Evolutionary conservation across 495 filamentous ascomycete species (phyloP), one percentile per base, ranked within the genome.

Genomic region (Xylaria nigripes): DNA sequence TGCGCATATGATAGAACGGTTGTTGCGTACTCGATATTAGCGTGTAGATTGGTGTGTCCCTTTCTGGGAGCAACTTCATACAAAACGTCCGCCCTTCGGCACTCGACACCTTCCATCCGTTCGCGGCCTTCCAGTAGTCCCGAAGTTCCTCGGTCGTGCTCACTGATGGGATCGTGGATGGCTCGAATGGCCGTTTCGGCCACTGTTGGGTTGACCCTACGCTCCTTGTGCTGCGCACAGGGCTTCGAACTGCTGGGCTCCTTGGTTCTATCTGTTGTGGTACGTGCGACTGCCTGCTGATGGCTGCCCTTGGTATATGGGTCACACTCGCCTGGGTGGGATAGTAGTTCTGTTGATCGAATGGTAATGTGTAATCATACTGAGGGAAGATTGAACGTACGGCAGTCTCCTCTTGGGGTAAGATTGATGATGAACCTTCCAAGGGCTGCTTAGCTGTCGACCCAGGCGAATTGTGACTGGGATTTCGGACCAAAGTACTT

Each of bases 341-440:
- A 50, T 77, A 81, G 62, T 90, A 89, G 36, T 76, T 71, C 63
- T 93, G 87, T 50, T 82, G 79, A 53, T 77, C 76, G 22, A 89
- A 75, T 8, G 86, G 78, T 8, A 86, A 45, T n/a, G 78, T 78
- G 9, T 83, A 82, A 65, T 95, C 82, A 62, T 89, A 91, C n/a
- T 75, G 79, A 13, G 89, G 89, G 64, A 95, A 93, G 55, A 93
- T 93, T 13, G 70, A 79, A 48, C 72, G 72, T 48, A 61, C 74
- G 63, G 47, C 66, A 64, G 38, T 73, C 63, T 58, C 65, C 50
- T 32, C 65, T 56, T 41, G 62, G 61, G 50, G 70, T 50, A 65
- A 63, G 45, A 51, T 68, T 58, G 56, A 55, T 8, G 58, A 59
- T 19, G 63, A 55, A 10, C 63, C 59, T 46, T 67, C 66, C 23